Base-by-base conservation (phyloP, 148 eudicot genomes). In the Linanthus parryae region DNA sequence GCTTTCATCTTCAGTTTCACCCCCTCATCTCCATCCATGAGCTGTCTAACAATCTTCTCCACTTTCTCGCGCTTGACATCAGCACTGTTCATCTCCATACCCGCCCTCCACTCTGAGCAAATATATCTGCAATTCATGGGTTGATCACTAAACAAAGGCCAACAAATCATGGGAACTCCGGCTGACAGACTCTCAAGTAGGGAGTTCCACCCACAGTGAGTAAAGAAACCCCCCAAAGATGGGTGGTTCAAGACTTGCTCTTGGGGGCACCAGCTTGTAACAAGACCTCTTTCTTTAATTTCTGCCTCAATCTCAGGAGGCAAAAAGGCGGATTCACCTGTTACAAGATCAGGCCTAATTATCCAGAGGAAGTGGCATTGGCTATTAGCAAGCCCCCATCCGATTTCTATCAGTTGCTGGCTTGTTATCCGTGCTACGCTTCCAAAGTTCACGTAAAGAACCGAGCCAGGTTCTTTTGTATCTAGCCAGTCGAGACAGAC, bases 121-220 rank as follows among this genome's bases (percentile, higher is more conserved):
- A 72, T 57, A 48, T 71, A 79, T 24, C 70, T 31, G 54, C 80
- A 68, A 37, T 72, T 83, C 3, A 66, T 72, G 7, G 65, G 66
- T 54, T 83, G 90, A n/a, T 82, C 84, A 0, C 79, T 75, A 20
- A 68, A 65, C 18, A 54, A 79, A 0, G 80, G 85, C 91, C 91
- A 83, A 62, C 81, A 74, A 8, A 83, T 57, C 55, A 83, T n/a
- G 1, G 91, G 80, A 47, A 79, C 80, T 6, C 78, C 85, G 12
- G 64, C 43, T 7, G 34, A 54, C 0, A 79, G 39, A 44, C 78
- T 73, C 45, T 82, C 89, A 2, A 78, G 22, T 2, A 68, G 51
- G 10, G 73, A 42, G 63, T 42, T 10, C 54, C 34, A 23, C n/a
- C 54, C 54, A 36, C 30, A 47, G 25, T 58, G 27, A 7, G 44